These are phyloP conservation scores for Citrus sinensis DNA, from an alignment of 345 rosid genomes.

Conservation along the genomic window DNA sequence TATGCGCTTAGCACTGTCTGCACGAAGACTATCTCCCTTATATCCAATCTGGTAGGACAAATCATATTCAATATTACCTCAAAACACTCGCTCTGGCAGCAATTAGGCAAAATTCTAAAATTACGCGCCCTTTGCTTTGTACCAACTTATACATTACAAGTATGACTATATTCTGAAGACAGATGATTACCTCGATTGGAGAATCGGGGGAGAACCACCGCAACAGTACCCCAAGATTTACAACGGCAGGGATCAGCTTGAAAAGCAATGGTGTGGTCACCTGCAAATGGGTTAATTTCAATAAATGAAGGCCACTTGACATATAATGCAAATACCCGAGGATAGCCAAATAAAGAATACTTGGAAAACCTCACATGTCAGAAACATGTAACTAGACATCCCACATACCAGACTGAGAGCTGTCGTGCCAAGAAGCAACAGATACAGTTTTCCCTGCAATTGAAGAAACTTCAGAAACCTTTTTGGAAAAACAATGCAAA, in stretches of 20 bases:
- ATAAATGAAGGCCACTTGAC: neutral
- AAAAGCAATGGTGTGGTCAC: constrained; percentile 96
- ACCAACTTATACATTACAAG: neutral
- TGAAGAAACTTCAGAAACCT: constrained; percentile 7
- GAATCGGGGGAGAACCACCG: constrained; percentile 86
- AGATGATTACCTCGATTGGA: constrained; percentile 61
- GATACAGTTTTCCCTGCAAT: constrained; percentile 77
- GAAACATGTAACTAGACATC: neutral
- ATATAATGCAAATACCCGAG: neutral
- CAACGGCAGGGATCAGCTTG: constrained; percentile 90
- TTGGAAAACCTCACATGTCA: neutral
- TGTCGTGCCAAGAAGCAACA: constrained; percentile 92
- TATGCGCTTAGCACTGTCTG: constrained; percentile 88
- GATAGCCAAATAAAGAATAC: neutral
- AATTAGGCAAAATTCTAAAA: constrained; percentile 11
- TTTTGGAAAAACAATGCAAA: neutral
- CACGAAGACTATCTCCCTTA: constrained; percentile 80
- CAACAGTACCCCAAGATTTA: constrained; percentile 82
- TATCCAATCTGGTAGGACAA: constrained; percentile 69
- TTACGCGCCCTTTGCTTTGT: neutral
- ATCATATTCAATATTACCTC: constrained; percentile 27
- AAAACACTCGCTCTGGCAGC: constrained; percentile 15
- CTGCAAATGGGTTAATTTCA: constrained; percentile 32
- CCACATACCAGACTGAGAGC: constrained; percentile 63
- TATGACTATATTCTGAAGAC: neutral